These are phyloP conservation scores for Cyberlindnera sargentensis DNA, from an alignment of 805 yeast genomes.

Conservation along the genomic window DNA sequence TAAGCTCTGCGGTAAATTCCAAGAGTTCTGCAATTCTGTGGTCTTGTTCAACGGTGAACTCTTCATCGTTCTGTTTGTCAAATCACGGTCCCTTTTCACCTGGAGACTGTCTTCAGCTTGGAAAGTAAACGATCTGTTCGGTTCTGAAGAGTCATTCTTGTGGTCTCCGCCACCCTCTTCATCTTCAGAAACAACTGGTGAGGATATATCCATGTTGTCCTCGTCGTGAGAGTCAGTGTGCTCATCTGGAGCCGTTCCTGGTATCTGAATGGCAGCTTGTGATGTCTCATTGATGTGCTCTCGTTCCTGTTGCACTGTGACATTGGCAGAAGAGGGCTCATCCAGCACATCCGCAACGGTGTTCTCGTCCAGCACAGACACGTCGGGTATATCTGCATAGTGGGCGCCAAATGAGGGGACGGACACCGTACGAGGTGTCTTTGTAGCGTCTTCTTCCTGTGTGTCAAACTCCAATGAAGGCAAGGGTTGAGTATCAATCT, in stretches of 20 bases:
- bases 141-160: conserved; percentile 4
- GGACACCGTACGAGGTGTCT: neutral
- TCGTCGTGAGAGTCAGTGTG: neutral
- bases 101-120: conserved; percentile 20
- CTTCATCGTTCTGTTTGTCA: neutral
- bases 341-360: conserved; percentile 1
- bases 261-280: conserved; percentile 18
- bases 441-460: conserved; percentile 2
- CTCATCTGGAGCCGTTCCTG: conserved; percentile 21
- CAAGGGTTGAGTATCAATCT: conserved; percentile 15
- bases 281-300: neutral
- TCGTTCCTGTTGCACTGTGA: neutral
- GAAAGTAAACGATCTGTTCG: conserved; percentile 4
- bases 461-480: conserved; percentile 15
- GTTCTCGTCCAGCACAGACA: neutral
- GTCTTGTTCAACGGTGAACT: neutral
- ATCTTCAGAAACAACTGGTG: conserved; percentile 21
- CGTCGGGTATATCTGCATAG: too few species aligned
- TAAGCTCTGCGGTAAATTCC: neutral
- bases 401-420: neutral
- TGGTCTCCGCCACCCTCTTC: conserved; percentile 4
- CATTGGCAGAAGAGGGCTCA: neutral
- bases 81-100: conserved; percentile 6
- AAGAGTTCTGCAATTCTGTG: neutral
- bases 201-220: conserved; percentile 4